Conservation (phyloP, 2,329 filamentous ascomycete species). For the Colletotrichum sp. region DNA sequence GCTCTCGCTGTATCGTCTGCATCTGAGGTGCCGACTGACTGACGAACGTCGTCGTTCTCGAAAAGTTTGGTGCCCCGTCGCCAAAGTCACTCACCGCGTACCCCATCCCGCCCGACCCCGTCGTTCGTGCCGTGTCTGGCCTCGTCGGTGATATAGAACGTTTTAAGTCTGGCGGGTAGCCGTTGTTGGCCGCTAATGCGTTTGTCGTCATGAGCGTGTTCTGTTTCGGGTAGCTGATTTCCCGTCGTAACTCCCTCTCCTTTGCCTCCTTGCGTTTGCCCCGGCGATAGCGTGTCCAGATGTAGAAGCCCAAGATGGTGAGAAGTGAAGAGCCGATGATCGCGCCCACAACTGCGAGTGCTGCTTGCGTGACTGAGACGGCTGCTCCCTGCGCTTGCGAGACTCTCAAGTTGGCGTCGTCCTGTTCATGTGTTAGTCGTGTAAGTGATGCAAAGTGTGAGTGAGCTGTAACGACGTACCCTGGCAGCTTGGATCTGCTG, state of each 20-base stretch:
- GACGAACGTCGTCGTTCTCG: background rate
- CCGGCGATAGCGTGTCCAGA: slow-evolving; percentile 34
- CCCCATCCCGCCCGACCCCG: background rate
- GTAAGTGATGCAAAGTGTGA: no score
- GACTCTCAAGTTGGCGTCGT: slow-evolving; percentile 33
- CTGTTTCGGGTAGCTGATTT: slow-evolving; percentile 27
- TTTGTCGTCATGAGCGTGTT: slow-evolving; percentile 21
- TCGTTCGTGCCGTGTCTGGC: slow-evolving; percentile 20
- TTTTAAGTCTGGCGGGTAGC: slow-evolving; percentile 30
- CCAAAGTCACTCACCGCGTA: slow-evolving; percentile 6
- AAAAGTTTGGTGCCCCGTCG: slow-evolving; percentile 10
- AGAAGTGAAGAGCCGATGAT: slow-evolving; percentile 46
- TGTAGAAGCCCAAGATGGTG: slow-evolving; percentile 39
- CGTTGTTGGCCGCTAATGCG: slow-evolving; percentile 9
- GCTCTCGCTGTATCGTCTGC: background rate
- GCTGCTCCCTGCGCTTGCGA: slow-evolving; percentile 40
- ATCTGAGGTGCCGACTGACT: background rate
- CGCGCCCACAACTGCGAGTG: slow-evolving; percentile 45
- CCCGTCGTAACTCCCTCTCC: background rate
- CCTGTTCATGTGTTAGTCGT: background rate
- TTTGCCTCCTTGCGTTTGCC: slow-evolving; percentile 23
- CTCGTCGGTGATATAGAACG: background rate
- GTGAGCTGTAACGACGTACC: background rate
- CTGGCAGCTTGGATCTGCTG: slow-evolving; percentile 11
- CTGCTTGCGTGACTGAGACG: slow-evolving; percentile 45